Evolutionary conservation across 192 early-diverging fungal genomes (phyloP), one percentile per base, ranked within the genome.

Genomic region (Backusella sp.): DNA sequence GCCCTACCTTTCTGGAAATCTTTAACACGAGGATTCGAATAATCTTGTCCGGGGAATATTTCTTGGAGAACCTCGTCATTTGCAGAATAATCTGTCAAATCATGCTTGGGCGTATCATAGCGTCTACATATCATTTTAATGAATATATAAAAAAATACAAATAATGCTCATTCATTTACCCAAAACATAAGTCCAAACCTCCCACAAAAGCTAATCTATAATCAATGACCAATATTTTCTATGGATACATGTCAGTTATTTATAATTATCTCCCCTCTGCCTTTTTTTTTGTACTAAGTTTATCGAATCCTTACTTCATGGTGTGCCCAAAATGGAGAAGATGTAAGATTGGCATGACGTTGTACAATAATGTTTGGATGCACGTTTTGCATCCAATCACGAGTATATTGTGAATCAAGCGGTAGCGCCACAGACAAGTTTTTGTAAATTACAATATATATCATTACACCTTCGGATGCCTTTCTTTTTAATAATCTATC

Each of bases 21-120:
- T 73, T 92, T 91, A 73, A 95, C 88, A n/a, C 96, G 89, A 36
- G 96, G 93, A 79, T 97, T 97, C 73, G 89, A 91, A 84, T 94
- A 97, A 80, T 97, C 96, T 86, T 93, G 93, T 15, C 93, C 94
- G 44, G 91, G 87, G 77, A 86, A 90, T 23, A 90, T 74, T 59
- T 83, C 83, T n/a, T 76, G 68, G 26, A 86, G 21, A 36, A 35
- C 68, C 32, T 88, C 77, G 1, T 80, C 79, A n/a, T 8, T 6
- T 15, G 79, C 67, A 56, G 84, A 84, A 79, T 92, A 90, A 84
- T 96, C 95, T 9, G 87, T 80, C 62, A 96, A 77, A 19, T 89
- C 85, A 80, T 97, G 96, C 21, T 86, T 86, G 26, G 89, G 87
- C 17, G 92, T 94, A 81, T 97, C 96, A 73, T 91, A 97, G 46